Evolutionary conservation across 495 filamentous ascomycete species (phyloP), one percentile per base, ranked within the genome.

Genomic region (Xeromyces bisporus): DNA sequence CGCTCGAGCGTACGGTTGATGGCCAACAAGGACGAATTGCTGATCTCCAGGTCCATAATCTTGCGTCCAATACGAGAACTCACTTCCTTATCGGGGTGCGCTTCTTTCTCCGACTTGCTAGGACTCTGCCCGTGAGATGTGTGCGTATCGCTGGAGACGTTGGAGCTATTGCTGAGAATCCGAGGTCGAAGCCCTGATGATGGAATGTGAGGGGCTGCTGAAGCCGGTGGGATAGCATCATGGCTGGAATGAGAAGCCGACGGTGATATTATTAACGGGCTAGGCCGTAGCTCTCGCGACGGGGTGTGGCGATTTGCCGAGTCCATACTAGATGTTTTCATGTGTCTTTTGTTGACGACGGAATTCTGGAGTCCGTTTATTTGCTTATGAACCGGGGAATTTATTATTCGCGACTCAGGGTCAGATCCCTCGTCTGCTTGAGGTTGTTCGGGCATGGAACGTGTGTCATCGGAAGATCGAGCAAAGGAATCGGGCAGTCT

Each of bases 21-120:
- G n/a, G 91, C 91, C 17, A 93, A 67, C 6, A 99, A 69, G 14
- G 84, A 93, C 2, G 83, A 87, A 41, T 99, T 99, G 38, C 80
- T 92, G 36, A 99, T 99, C 46, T 99, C 81, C n/a, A 99, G 61
- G 49, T 99, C 89, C 40, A 96, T 61, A 17, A 99, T 86, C 53
- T 94, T 96, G 34, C 89, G 73, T 53, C 94, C 89, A 5, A 80
- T 74, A 10, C 89, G 73, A 5, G 89, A 89, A 50, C 80, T 87
- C 7, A 78, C 66, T 2, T 85, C 81, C 31, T 62, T 76, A 31
- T 68, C 50, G 15, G 67, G 65, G 32, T 68, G 68, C 7, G 62
- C 18, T 62, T 56, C 7, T 55, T 44, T 15, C 23, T 62, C 53
- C 3, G 53, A 45, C 25, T 60, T 65, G 0, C 53, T 51, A 4